Conservation (phyloP, 441 rosid species). For the Gossypium schwendimanii region DNA sequence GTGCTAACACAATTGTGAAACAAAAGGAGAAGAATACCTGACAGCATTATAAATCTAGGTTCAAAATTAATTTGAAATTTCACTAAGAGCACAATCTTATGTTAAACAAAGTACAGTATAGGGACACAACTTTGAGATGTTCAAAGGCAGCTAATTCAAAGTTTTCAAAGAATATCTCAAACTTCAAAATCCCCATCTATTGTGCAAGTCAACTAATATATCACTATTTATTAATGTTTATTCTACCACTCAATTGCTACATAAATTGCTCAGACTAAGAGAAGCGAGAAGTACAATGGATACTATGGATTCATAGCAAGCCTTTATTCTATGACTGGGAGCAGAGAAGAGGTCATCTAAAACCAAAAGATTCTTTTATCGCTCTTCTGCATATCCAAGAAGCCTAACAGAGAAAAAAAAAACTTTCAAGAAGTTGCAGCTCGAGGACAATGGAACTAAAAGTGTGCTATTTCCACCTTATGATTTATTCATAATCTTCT, state of each 20-base stretch:
- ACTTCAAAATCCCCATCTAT: neutral
- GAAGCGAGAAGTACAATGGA: neutral
- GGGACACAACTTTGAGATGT: neutral
- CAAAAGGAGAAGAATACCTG: neutral
- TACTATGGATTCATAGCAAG: conserved; percentile 2
- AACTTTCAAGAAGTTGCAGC: neutral
- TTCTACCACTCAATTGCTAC: neutral
- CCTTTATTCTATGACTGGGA: neutral
- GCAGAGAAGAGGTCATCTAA: neutral
- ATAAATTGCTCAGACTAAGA: neutral
- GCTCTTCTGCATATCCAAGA: conserved; percentile 2
- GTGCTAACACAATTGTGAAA: neutral
- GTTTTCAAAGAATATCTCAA: conserved; percentile 1
- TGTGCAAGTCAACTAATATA: neutral
- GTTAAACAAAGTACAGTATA: neutral
- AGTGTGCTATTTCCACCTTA: neutral
- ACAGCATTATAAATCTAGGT: neutral
- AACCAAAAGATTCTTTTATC: neutral
- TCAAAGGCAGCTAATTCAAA: conserved; percentile 10
- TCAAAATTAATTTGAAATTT: conserved; percentile 4
- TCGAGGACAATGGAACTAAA: neutral
- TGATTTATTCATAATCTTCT: neutral
- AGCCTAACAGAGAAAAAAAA: neutral
- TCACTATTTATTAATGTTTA: neutral
- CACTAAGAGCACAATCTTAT: conserved; percentile 3